Percentiles rank a stretch among this genome's conserved stretches.
Evolutionary conservation across 2,329 filamentous ascomycete species (phyloP).

Genomic region (Pseudocercospora musae): DNA sequence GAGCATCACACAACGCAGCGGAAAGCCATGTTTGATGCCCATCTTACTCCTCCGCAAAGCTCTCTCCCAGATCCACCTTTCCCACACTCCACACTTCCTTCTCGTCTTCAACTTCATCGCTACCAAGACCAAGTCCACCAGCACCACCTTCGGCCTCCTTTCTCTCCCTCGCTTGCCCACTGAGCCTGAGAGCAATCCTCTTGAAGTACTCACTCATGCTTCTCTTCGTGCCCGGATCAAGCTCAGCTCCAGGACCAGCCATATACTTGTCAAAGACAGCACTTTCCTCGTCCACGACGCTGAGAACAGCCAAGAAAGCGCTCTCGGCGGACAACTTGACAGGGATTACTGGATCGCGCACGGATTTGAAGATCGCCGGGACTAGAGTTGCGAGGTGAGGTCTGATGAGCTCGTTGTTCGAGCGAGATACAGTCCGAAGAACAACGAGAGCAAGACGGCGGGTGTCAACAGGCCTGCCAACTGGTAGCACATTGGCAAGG

Average conservation of each 20-base stretch:
- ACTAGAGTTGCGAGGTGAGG: conserved; percentile 79
- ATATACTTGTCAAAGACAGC: conserved; percentile 91
- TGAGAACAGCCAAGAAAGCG: conserved; percentile 87
- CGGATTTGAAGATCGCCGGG: conserved; percentile 79
- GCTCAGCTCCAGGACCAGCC: conserved; percentile 55
- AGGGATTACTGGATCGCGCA: conserved; percentile 88
- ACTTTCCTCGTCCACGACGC: conserved; percentile 80
- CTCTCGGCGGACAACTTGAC: conserved; percentile 94
- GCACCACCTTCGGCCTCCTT: conserved; percentile 87
- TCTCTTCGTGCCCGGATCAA: conserved; percentile 72
- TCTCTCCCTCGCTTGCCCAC: conserved; percentile 82
- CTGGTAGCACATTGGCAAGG: conserved; percentile 70
- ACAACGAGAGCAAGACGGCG: conserved; percentile 84
- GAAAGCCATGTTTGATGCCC: neutral
- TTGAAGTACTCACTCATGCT: conserved; percentile 98
- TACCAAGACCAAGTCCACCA: conserved; percentile 78
- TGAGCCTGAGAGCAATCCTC: conserved; percentile 78
- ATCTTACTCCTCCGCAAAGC: conserved; percentile 21
- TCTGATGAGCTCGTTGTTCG: conserved; percentile 74
- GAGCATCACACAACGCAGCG: neutral
- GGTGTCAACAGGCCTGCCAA: conserved; percentile 75
- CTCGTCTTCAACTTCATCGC: conserved; percentile 92
- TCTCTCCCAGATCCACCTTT: conserved; percentile 74
- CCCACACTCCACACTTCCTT: conserved; percentile 95
- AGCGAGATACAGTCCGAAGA: conserved; percentile 76